A percentile compares a stretch with the other conserved stretches of the same genome.
These are phyloP conservation scores for Thelonectria olida DNA, from an alignment of 2,329 filamentous ascomycete species.

Conservation along the genomic window DNA sequence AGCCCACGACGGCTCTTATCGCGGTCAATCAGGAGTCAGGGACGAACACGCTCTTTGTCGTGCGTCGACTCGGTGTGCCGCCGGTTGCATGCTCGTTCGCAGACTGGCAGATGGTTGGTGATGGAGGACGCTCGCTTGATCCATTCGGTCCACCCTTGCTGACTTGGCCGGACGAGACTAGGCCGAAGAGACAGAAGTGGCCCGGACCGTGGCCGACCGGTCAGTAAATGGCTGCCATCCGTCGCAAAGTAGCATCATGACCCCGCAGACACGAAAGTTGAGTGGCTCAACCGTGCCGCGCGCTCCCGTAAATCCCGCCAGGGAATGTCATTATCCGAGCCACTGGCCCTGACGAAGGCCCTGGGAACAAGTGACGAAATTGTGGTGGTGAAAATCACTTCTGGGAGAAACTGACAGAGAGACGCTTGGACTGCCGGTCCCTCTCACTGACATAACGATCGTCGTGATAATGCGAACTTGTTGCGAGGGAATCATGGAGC, in stretches of 20 bases:
- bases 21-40: conserved; percentile 35
- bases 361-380: not conserved
- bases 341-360: not conserved
- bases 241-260: conserved; percentile 8
- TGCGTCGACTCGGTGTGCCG: conserved; percentile 40
- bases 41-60: conserved; percentile 25
- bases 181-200: conserved; percentile 19
- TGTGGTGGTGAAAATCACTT: not conserved
- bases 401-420: not conserved
- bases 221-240: conserved; percentile 10
- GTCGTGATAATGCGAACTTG: conserved; percentile 30
- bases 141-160: conserved; percentile 38
- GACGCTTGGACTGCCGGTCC: conserved; percentile 23
- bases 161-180: conserved; percentile 32
- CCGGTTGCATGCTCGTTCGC: conserved; percentile 36
- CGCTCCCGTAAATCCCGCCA: conserved; percentile 23
- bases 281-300: conserved; percentile 16
- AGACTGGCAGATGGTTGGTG: conserved; percentile 35
- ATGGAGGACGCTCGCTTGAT: conserved; percentile 31
- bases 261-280: conserved; percentile 11
- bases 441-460: conserved; percentile 32
- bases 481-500: conserved; percentile 23
- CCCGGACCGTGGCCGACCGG: conserved; percentile 29
- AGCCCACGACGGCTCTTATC: conserved; percentile 19
- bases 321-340: conserved; percentile 19